Conservation (phyloP, 192 early-diverging fungal genomes). For the Oehlia diaphana region DNA sequence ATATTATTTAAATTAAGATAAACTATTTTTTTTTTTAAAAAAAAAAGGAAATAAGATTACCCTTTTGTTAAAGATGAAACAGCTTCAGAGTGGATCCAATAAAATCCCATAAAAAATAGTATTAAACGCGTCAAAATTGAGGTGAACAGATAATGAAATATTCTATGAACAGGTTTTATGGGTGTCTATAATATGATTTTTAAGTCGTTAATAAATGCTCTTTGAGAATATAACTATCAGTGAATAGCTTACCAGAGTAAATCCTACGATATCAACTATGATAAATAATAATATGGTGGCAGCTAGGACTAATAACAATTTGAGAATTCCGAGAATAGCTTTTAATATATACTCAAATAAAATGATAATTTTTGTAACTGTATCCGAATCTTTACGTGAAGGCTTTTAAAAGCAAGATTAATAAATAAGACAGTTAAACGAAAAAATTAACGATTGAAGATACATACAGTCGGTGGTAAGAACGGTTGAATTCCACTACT, state of each 20-base stretch:
- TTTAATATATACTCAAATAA: slow-evolving; percentile 45
- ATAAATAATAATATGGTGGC: slow-evolving; percentile 44
- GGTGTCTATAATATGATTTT: slow-evolving; percentile 26
- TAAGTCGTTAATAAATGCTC: background rate
- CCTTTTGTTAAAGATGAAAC: slow-evolving; percentile 64
- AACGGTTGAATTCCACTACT: slow-evolving; percentile 92
- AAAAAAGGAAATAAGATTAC: slow-evolving; percentile 38
- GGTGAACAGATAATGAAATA: slow-evolving; percentile 41
- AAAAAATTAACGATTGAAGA: background rate
- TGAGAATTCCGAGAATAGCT: slow-evolving; percentile 46
- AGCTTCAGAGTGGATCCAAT: slow-evolving; percentile 62
- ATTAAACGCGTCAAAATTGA: slow-evolving; percentile 53
- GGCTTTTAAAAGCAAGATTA: slow-evolving; percentile 38
- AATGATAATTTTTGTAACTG: slow-evolving; percentile 33
- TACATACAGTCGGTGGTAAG: slow-evolving; percentile 67
- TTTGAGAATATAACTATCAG: background rate
- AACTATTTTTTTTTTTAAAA: background rate
- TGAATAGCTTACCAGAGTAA: slow-evolving; percentile 40
- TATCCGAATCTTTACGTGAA: slow-evolving; percentile 45
- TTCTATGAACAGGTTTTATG: slow-evolving; percentile 37
- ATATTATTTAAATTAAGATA: background rate
- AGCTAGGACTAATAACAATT: slow-evolving; percentile 38
- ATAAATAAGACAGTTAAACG: too few relatives aligned
- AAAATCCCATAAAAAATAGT: slow-evolving; percentile 73
- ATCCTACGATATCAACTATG: slow-evolving; percentile 45